Base-by-base conservation (phyloP, 2,329 filamentous ascomycete genomes). In the Xylaria digitata region DNA sequence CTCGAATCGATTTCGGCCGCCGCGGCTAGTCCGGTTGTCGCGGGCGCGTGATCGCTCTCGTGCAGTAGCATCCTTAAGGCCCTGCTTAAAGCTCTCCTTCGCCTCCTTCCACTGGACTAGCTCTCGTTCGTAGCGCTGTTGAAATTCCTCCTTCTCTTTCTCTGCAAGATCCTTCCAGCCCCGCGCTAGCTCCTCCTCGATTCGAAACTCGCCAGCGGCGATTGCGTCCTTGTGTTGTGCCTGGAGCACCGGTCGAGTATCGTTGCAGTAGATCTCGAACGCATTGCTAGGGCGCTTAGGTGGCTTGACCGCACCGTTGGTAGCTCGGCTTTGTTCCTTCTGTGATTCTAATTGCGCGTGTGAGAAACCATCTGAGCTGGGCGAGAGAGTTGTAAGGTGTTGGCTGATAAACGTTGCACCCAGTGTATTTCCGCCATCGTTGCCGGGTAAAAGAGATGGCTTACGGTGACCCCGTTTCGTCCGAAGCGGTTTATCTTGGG, bases 401-500 rank as follows among this genome's bases (percentile, higher is more conserved):
- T 86, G 82, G 76, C 80, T 83, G 73, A 83, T 82, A 68, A 82
- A 82, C 30, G 79, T 78, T 42, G 82, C 79, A 69, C 78, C 81
- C 63, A 79, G 75, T 26, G 75, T 77, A 61, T 77, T 77, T 56
- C 75, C 75, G 55, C 73, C 72, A 70, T 85, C 85, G 73, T 76
- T 74, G 68, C 81, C 81, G 66, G 80, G 78, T 62, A 83, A 76
- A 61, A 83, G 78, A 42, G 86, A 87, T 26, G 84, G 81, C 79
- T 90, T 90, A 60, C 90, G 82, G 74, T 92, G 89, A 66, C 89
- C 89, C 61, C 91, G 87, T 82, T 94, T 94, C 69, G 87, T 89
- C 37, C 91, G 87, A 70, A 93, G 82, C 34, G 91, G 91, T 79
- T 93, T 93, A 75, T 93, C 91, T 79, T 92, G 90, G 40, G 91